Evolutionary conservation across 2,329 filamentous ascomycete species (phyloP), one percentile per base, ranked within the genome.

Genomic region (Sporothrix protearum): DNA sequence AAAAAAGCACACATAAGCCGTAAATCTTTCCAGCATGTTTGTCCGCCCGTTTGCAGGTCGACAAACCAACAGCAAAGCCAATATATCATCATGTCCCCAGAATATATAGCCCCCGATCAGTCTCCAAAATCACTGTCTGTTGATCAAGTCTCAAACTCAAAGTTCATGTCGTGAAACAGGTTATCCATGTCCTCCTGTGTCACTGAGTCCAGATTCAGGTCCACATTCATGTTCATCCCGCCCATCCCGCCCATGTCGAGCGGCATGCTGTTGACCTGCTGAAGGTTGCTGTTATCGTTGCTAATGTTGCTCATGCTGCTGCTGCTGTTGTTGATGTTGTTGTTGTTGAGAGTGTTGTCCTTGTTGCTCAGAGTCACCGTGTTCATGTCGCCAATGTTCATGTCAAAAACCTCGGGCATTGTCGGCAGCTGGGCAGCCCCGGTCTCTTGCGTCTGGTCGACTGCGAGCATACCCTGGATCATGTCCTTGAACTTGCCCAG

Each of bases 401-500:
- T 53, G 36, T 71, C 59, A 19, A 73, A 51, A 19, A 30, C 14
- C 45, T 36, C 55, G 22, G 69, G 28, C 68, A 68, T 39, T 22
- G 66, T 53, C 61, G 51, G 53, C 68, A 68, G 47, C 59, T 74
- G 72, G 28, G 70, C 67, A 22, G 70, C 63, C 42, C 45, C 71
- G 25, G 59, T 67, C 39, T 45, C 49, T n/a, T 45, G 63, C 19
- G 45, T 42, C 39, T 72, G 57, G 6, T 75, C 75, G 2, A 14
- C 49, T 0, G 53, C 51, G 57, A 80, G 49, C 70, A 78, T 80
- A 51, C 77, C 76, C 49, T 75, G 74, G 74, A 86, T 79, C 76
- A 84, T 80, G 1, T 78, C 78, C 78, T 84, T 86, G 79, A 89
- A 89, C 76, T 85, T 87, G 28, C 78, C 80, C 68, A 89, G 77